Evolutionary conservation across 139 green algal species (phyloP).

Genomic region (Mychonastes homosphaera): DNA sequence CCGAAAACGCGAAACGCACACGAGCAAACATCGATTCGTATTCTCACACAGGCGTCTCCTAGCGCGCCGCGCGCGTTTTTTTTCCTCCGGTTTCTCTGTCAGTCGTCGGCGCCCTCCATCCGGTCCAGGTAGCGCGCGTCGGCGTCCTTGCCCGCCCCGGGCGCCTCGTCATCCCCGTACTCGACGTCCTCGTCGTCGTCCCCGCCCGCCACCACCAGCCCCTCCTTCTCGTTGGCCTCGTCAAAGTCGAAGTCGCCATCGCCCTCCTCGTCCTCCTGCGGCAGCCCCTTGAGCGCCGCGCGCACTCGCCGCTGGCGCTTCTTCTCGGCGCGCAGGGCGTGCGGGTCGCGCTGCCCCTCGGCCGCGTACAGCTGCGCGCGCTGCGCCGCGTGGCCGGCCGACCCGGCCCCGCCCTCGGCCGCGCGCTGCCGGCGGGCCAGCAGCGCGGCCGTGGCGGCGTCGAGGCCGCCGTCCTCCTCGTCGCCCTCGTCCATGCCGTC

Average conservation of each 20-base stretch:
- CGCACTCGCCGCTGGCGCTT: constrained; percentile 30
- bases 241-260: constrained; percentile 37
- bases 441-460: constrained; percentile 6
- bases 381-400: constrained; percentile 6
- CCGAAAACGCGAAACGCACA: no score
- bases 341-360: constrained; percentile 73
- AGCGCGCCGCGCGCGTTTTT: no score
- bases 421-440: constrained; percentile 12
- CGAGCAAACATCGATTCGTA: no score
- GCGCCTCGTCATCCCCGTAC: constrained; percentile 12
- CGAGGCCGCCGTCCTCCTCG: constrained; percentile 15
- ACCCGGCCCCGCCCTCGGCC: background rate
- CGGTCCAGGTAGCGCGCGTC: no score
- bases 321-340: constrained; percentile 32
- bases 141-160: no score
- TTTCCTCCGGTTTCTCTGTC: no score
- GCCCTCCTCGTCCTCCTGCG: constrained; percentile 19
- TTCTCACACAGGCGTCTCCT: no score
- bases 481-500: constrained; percentile 18
- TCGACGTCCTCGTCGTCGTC: constrained; percentile 7
- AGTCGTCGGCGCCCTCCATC: no score
- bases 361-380: constrained; percentile 50
- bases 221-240: constrained; percentile 24
- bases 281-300: constrained; percentile 10
- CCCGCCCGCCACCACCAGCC: background rate